A percentile compares a stretch with the other conserved stretches of the same genome.
Evolutionary conservation across 75 land plant genomes (phyloP).

Genomic region (Pinus tabuliformis): DNA sequence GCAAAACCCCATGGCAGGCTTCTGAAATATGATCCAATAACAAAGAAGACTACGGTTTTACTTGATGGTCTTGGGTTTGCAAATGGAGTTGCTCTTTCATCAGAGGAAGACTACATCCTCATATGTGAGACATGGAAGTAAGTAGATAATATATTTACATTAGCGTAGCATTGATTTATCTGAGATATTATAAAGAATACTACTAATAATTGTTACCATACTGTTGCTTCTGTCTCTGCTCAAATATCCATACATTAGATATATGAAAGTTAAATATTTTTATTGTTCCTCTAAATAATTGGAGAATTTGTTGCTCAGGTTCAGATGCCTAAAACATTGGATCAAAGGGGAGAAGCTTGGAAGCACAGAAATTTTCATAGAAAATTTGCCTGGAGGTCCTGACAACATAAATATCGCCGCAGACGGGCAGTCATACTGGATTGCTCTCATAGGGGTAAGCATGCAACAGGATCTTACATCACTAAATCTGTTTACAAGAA

Average conservation of each 20-base stretch:
- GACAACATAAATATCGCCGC: slow-evolving; percentile 71
- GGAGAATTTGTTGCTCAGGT: slow-evolving; percentile 17
- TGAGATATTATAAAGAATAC: no score
- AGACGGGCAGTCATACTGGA: slow-evolving; percentile 31
- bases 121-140: slow-evolving; percentile 76
- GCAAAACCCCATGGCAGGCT: slow-evolving; percentile 66
- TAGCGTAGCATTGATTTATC: no score
- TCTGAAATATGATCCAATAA: slow-evolving; percentile 63
- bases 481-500: no score
- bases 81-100: slow-evolving; percentile 79
- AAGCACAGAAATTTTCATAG: slow-evolving; percentile 49
- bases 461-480: no score
- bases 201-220: no score
- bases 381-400: slow-evolving; percentile 76
- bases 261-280: no score
- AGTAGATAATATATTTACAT: no score
- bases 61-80: slow-evolving; percentile 50
- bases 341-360: slow-evolving; percentile 51
- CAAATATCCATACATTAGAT: no score
- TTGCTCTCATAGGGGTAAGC: no score
- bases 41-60: slow-evolving; percentile 40
- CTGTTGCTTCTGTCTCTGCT: no score
- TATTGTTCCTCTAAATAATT: no score
- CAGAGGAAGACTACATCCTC: slow-evolving; percentile 46
- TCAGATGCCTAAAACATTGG: slow-evolving; percentile 69